Base-by-base conservation (phyloP, 2,329 filamentous ascomycete genomes). In the Trichophyton schoenleinii region DNA sequence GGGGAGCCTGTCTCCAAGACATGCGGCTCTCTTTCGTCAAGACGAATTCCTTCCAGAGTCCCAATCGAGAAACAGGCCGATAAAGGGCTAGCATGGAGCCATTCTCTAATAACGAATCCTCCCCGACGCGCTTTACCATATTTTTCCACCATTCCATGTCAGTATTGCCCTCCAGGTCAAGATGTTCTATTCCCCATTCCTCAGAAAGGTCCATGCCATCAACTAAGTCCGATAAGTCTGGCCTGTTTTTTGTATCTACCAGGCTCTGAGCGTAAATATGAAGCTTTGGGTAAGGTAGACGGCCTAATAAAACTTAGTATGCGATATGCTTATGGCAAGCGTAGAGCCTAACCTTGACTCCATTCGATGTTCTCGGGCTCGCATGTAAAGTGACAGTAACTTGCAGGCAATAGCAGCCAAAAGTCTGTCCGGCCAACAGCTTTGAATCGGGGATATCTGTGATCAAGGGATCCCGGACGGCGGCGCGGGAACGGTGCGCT, bases 231-330 rank as follows among this genome's bases (percentile, higher is more conserved):
- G 42, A 41, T 3, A 70, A 58, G 36, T 63, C 64, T 3, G 63
- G 41, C 11, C 49, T 11, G 53, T 65, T 61, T 9, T 57, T 20
- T 22, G 61, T 67, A 41, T 68, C 67, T 1, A 70, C 49, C 9
- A 69, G 61, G 46, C 68, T 69, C 60, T 68, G 66, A 8, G 62
- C 62, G 46, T 62, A 67, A 18, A 66, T 28, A 15, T 59, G 60
- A 1, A 68, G 58, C 13, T 58, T 64, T 6, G 66, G 64, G 31
- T 68, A 68, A 7, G 66, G 66, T 2, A 67, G 46, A 1, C n/a
- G 22, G 62, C 3, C 42, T 57, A 49, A 2, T 65, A 67, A 59
- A 60, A 49, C 52, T 66, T 64, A 42, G 67, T 62, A 25, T 66
- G 20, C 13, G 8, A 3, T 20, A 6, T 28, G 6, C 3, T 7